Conservation (phyloP, 2,329 filamentous ascomycete species). For the Alternaria burnsii region DNA sequence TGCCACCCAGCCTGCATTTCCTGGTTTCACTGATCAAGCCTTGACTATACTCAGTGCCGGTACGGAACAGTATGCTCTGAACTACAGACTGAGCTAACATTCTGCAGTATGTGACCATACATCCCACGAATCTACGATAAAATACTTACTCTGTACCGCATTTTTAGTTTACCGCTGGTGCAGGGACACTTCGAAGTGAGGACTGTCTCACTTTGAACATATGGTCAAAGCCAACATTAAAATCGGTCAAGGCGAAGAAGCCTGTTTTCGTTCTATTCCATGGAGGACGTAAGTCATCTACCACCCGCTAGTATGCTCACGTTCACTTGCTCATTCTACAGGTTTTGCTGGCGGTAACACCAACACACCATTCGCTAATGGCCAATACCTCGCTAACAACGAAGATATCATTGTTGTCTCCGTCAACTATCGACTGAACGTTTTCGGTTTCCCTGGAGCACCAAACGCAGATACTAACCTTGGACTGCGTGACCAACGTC, state of each 20-base stretch:
- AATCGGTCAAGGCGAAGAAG: slow-evolving; percentile 31
- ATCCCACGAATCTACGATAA: no score
- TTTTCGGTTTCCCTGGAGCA: slow-evolving; percentile 48
- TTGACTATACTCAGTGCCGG: slow-evolving; percentile 18
- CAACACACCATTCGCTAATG: slow-evolving; percentile 48
- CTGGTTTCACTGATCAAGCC: slow-evolving; percentile 35
- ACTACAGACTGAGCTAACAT: background rate
- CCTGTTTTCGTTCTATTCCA: slow-evolving; percentile 55
- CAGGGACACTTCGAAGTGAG: slow-evolving; percentile 33
- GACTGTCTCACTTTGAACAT: slow-evolving; percentile 46
- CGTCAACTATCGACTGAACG: slow-evolving; percentile 51
- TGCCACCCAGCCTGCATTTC: slow-evolving; percentile 22
- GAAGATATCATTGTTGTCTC: slow-evolving; percentile 55
- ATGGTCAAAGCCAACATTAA: slow-evolving; percentile 38
- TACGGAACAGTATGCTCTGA: background rate
- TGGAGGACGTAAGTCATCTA: slow-evolving; percentile 48
- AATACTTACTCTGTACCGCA: no score
- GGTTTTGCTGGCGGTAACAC: slow-evolving; percentile 41
- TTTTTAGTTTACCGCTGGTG: slow-evolving; percentile 25
- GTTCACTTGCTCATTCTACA: background rate
- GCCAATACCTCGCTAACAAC: slow-evolving; percentile 45
- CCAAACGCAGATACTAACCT: slow-evolving; percentile 53
- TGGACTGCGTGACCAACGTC: slow-evolving; percentile 63
- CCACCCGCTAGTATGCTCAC: background rate
- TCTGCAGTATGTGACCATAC: no score